Evolutionary conservation across 176 grass and related monocot genomes (phyloP), one percentile per base, ranked within the genome.

Genomic region (Eragrostis nindensis): DNA sequence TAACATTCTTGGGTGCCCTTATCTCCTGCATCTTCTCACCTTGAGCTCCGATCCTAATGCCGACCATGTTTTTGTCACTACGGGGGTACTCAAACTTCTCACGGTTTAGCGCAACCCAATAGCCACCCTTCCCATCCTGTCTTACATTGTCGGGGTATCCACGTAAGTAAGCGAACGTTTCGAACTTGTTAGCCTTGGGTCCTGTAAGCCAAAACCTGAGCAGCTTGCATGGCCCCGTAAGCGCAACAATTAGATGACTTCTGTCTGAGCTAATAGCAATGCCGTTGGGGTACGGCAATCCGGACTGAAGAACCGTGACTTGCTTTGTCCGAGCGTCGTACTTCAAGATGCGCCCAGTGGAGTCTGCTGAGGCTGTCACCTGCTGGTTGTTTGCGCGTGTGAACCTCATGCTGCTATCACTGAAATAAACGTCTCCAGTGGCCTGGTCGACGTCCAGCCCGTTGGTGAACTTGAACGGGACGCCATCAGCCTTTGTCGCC

Each of bases 131-230:
- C 0, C 50, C 13, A 1, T 66, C 71, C 0, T 60, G 48, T 16
- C 79, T 85, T 8, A 82, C 66, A 14, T 88, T 91, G 16, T 88
- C 72, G 0, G 82, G 82, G 66, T 91, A 88, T 1, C 77, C 82
- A 5, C 73, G 78, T 0, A 91, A 8, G 2, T 91, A 48, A 0
- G 48, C 19, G 18, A 88, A 85, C 0, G 30, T 12, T 21, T 88
- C 50, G 0, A 21, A 74, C 0, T 36, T 49, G 4, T 56, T 29
- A 0, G 60, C 26, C 0, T 32, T 74, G 0, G 72, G 66, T 0
- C 82, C 82, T 54, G 21, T 52, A 75, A 2, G 66, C 21, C 0
- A 36, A 36, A 36, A 36, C 4, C 4, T 36, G 32, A 2, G 32
- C 32, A 36, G 32, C 32, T 36, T 36, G 32, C 32, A 36, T 36